Base-by-base conservation (phyloP, 257 asterid species). In the Solanum dulcamara region DNA sequence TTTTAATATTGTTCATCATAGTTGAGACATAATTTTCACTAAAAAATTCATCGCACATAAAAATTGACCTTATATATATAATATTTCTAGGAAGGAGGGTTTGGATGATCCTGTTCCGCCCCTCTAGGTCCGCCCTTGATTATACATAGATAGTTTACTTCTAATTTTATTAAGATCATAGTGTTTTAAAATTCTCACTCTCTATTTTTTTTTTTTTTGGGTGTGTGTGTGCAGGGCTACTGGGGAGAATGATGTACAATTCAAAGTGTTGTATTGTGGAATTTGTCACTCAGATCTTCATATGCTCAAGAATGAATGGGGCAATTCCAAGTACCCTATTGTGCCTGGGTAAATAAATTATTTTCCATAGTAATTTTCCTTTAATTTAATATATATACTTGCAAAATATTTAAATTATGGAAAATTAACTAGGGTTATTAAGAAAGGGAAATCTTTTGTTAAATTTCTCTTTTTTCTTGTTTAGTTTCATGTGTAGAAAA, bases 271-370 rank as follows among this genome's bases (percentile, higher is more conserved):
- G 50, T 88, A 88, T 15, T 88, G 92, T 87, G 93, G 92, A 12
- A 86, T 91, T 17, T 91, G 92, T 81, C 93, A 91, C 86, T 84
- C 91, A 0, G 93, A 91, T 86, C 91, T 88, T 81, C 92, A 91
- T 72, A 85, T 80, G 86, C 62, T 79, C 44, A 91, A 90, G 87
- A 91, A 90, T 48, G 91, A 89, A 20, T 85, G 88, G 90, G 89
- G 88, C n/a, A 68, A 53, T 55, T 53, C 89, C 53, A 81, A 66
- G 15, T 91, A 82, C 42, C 92, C 92, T 50, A 30, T 89, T 70
- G 92, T 91, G 12, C 90, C 93, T 7, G 92, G 92, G 93, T 86
- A 86, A 42, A 83, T 26, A 46, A 32, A 6, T 18, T 24, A 4
- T 17, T 18, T 33, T 79, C 22, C 37, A n/a, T 68, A 0, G 7